Base-by-base conservation (phyloP, 768 basidiomycete genomes). In the Auricularia sp. region DNA sequence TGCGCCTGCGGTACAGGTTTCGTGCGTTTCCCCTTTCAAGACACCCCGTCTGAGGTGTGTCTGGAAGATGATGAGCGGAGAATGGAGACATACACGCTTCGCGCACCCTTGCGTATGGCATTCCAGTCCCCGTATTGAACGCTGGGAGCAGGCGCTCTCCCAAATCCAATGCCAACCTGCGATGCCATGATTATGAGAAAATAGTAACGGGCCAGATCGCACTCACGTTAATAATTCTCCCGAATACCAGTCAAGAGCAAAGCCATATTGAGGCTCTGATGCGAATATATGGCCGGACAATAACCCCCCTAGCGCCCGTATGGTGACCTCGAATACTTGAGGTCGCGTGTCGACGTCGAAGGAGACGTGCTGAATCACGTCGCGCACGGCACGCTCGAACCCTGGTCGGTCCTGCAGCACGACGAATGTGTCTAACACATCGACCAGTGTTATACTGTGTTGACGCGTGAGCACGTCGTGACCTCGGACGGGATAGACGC, bases 311-410 rank as follows among this genome's bases (percentile, higher is more conserved):
- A 99, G 78, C 5, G 94, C 92, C 34, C 95, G 86, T 64, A 98
- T 98, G 1, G 92, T 98, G 10, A 91, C 92, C 78, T 99, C 96
- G 71, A 99, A 99, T 3, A 98, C 89, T 80, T 99, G 96, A n/a
- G 97, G 94, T 74, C 87, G 92, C 51, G 92, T 93, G 75, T 98
- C 88, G 65, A 94, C 89, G 72, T 98, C 91, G 74, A 97, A 98
- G 0, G 87, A 87, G 45, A 97, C 90, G 81, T 84, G 86, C 63
- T 85, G 75, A 62, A 96, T 88, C 63, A 94, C 84, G 67, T 90
- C 85, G 66, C 83, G 84, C 62, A 98, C 88, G 3, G 92, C 94
- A n/a, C 78, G 78, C 70, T 92, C 89, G 71, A 97, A 98, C 5
- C 88, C 90, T 62, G 77, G 71, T 29, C 82, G 83, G 71, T 95